phyloP scores from a whole-genome alignment of 371 early-diverging fungal species.

The Rhizomucor miehei region DNA sequence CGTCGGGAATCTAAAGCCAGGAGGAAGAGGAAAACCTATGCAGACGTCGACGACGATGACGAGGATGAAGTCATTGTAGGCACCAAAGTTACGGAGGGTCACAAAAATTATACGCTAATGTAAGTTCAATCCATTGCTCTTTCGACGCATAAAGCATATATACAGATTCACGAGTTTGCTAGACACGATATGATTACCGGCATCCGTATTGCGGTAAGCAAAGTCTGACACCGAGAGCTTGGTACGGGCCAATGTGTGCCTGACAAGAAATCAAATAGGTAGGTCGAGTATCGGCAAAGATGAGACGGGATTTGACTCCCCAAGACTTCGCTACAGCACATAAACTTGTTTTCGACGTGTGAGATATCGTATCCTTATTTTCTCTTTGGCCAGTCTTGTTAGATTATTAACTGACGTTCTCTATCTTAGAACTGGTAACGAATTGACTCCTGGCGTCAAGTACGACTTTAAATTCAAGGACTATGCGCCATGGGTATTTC shows the following conservation, averaged over 20 bases:
- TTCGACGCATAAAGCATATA: background rate
- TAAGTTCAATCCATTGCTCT: slow-evolving; percentile 21
- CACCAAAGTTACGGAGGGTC: slow-evolving; percentile 64
- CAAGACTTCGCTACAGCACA: slow-evolving; percentile 87
- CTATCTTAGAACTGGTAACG: slow-evolving; percentile 76
- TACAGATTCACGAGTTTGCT: slow-evolving; percentile 1
- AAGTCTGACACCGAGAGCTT: background rate
- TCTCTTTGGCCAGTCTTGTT: background rate
- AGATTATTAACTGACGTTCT: background rate
- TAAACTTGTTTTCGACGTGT: slow-evolving; percentile 92
- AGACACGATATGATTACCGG: slow-evolving; percentile 99
- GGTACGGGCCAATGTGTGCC: background rate
- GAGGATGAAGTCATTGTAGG: slow-evolving; percentile 59
- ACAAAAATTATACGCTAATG: slow-evolving; percentile 84
- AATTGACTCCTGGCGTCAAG: slow-evolving; percentile 88
- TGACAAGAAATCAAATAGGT: slow-evolving; percentile 15
- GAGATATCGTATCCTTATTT: slow-evolving; percentile 17
- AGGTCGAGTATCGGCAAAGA: slow-evolving; percentile 81
- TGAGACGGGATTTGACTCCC: slow-evolving; percentile 61
- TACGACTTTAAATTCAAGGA: slow-evolving; percentile 99
- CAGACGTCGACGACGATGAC: slow-evolving; percentile 40
- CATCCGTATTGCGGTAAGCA: slow-evolving; percentile 66
- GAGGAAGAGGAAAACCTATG: slow-evolving; percentile 7
- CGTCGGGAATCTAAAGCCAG: slow-evolving; percentile 36
- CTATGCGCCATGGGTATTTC: slow-evolving; percentile 97